These are phyloP conservation scores for Cyberlindnera veronae DNA, from an alignment of 805 yeast species.

Conservation along the genomic window DNA sequence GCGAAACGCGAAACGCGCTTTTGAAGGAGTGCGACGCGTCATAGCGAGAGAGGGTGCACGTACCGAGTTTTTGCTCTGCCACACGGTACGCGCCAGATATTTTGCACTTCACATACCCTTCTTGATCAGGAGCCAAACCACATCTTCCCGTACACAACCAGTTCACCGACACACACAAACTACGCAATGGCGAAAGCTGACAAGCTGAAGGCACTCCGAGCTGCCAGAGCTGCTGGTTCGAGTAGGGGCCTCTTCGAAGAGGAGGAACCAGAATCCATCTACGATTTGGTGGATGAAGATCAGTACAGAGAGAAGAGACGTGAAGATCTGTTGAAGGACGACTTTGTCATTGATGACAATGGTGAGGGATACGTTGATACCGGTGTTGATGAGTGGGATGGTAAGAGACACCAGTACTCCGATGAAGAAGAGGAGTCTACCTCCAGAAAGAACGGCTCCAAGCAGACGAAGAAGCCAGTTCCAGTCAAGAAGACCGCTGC, in stretches of 20 bases:
- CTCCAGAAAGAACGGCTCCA: slow-evolving; percentile 16
- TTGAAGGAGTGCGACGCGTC: neutral
- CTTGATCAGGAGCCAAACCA: no score
- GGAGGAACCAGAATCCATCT: slow-evolving; percentile 56
- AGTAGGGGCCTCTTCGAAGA: slow-evolving; percentile 38
- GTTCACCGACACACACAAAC: neutral
- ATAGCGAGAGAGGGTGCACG: neutral
- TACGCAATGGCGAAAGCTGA: slow-evolving; percentile 35
- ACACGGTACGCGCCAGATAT: neutral
- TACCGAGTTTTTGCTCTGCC: neutral
- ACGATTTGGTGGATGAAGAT: slow-evolving; percentile 85
- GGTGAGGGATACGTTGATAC: slow-evolving; percentile 93
- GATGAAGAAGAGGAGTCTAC: slow-evolving; percentile 47
- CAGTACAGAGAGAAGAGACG: slow-evolving; percentile 74
- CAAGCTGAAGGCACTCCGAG: slow-evolving; percentile 59
- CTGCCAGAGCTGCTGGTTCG: slow-evolving; percentile 55
- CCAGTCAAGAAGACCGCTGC: slow-evolving; percentile 40
- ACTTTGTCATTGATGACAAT: slow-evolving; percentile 90
- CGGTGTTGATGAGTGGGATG: slow-evolving; percentile 89
- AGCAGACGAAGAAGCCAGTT: slow-evolving; percentile 8
- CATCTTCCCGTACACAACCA: neutral
- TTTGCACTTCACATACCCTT: neutral
- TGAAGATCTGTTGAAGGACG: slow-evolving; percentile 79
- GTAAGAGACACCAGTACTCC: slow-evolving; percentile 41
- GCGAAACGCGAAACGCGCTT: neutral